These are phyloP conservation scores for Vigna reflexopilosa DNA, from an alignment of 306 rosid species.

Conservation along the genomic window DNA sequence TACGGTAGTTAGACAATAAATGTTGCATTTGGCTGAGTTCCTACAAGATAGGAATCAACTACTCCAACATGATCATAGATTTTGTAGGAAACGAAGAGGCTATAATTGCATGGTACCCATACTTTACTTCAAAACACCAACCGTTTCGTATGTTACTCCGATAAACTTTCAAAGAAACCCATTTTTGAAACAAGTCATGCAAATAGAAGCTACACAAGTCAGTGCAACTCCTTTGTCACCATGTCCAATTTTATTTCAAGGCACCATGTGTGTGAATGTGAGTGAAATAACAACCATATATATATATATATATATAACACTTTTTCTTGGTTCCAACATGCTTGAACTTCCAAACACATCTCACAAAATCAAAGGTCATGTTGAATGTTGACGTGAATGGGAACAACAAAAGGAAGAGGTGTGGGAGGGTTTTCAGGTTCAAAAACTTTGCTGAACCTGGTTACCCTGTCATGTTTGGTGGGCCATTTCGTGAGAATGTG, in stretches of 20 bases:
- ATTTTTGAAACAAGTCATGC: conserved; percentile 71
- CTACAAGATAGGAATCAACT: conserved; percentile 48
- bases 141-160: conserved; percentile 50
- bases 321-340: conserved; percentile 38
- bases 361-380: conserved; percentile 41
- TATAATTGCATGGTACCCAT: conserved; percentile 61
- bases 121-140: conserved; percentile 62
- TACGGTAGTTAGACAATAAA: conserved; percentile 71
- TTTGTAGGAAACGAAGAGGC: conserved; percentile 56
- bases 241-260: conserved; percentile 62
- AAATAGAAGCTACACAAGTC: conserved; percentile 48
- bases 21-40: conserved; percentile 52
- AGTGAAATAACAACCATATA: conserved; percentile 10
- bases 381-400: conserved; percentile 62
- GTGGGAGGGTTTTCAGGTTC: conserved; percentile 82
- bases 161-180: conserved; percentile 54
- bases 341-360: conserved; percentile 39
- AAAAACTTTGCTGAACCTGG: conserved; percentile 82
- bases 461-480: conserved; percentile 62
- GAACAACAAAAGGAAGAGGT: conserved; percentile 76
- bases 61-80: conserved; percentile 56
- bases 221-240: conserved; percentile 50
- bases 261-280: conserved; percentile 62
- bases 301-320: conserved; percentile 34
- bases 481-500: conserved; percentile 75